Conservation (phyloP, 371 early-diverging fungal genomes). For the Mucor racemosus region DNA sequence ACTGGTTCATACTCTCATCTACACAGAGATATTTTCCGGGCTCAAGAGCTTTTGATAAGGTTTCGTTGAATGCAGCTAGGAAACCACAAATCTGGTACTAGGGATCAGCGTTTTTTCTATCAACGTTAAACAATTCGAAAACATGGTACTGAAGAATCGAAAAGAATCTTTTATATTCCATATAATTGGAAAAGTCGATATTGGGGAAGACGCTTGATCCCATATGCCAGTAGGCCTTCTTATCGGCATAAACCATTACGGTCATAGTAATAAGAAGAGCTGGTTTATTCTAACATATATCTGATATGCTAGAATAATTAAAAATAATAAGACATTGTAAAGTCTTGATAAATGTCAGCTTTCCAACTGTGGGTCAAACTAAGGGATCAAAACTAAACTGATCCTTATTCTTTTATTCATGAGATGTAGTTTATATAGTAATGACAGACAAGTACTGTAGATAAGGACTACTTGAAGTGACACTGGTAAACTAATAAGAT, state of each 20-base stretch:
- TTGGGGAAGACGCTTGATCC: not conserved
- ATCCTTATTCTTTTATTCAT: no score
- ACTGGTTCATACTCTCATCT: slow-evolving; percentile 25
- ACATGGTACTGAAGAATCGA: not conserved
- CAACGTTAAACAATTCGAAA: not conserved
- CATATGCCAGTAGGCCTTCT: slow-evolving; percentile 2
- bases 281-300: no score
- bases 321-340: no score
- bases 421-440: no score
- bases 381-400: no score
- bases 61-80: not conserved
- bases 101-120: not conserved
- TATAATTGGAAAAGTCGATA: no score
- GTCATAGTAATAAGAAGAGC: not conserved
- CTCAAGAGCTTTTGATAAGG: not conserved
- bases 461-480: no score
- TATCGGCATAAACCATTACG: slow-evolving; percentile 3
- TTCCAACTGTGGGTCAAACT: no score
- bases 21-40: slow-evolving; percentile 17
- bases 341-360: no score
- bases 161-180: slow-evolving; percentile 4
- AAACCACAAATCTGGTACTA: not conserved
- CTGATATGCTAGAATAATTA: no score
- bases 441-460: no score
- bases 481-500: slow-evolving; percentile 11